Conservation (phyloP, 306 rosid genomes). For the Oxytropis ochrocephala region DNA sequence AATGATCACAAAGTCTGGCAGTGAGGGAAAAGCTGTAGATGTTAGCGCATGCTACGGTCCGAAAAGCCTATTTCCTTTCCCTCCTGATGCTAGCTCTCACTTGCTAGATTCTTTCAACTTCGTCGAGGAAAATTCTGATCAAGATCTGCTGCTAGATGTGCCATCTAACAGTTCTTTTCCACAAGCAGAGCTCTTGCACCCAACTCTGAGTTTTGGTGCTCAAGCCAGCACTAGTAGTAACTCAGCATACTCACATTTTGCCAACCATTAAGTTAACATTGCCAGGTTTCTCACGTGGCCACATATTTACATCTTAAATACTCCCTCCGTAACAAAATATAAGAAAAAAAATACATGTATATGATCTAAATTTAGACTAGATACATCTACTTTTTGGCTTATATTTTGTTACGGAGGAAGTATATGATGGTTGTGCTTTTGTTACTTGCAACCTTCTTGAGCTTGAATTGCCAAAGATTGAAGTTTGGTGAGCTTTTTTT, state of each 20-base stretch:
- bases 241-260: slow-evolving; percentile 47
- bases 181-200: slow-evolving; percentile 81
- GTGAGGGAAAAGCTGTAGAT: slow-evolving; percentile 53
- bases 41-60: slow-evolving; percentile 77
- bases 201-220: slow-evolving; percentile 48
- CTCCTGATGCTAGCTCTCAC: slow-evolving; percentile 68
- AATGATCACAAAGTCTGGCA: slow-evolving; percentile 38
- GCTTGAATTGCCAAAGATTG: slow-evolving; percentile 37
- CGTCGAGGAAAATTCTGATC: slow-evolving; percentile 65
- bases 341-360: too few species aligned
- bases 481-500: slow-evolving; percentile 62
- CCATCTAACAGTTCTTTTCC: slow-evolving; percentile 81
- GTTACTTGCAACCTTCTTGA: slow-evolving; percentile 36
- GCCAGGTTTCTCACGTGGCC: neutral
- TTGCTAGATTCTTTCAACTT: slow-evolving; percentile 62
- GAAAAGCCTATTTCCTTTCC: slow-evolving; percentile 73
- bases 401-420: too few species aligned
- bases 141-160: slow-evolving; percentile 74
- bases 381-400: too few species aligned
- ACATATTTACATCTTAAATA: slow-evolving; percentile 41
- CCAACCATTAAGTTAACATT: slow-evolving; percentile 30
- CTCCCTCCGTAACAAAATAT: too few species aligned
- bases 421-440: slow-evolving; percentile 48
- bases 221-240: slow-evolving; percentile 86
- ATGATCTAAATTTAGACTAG: too few species aligned